Conservation (phyloP, 495 filamentous ascomycete species). For the Xylaria grammica region DNA sequence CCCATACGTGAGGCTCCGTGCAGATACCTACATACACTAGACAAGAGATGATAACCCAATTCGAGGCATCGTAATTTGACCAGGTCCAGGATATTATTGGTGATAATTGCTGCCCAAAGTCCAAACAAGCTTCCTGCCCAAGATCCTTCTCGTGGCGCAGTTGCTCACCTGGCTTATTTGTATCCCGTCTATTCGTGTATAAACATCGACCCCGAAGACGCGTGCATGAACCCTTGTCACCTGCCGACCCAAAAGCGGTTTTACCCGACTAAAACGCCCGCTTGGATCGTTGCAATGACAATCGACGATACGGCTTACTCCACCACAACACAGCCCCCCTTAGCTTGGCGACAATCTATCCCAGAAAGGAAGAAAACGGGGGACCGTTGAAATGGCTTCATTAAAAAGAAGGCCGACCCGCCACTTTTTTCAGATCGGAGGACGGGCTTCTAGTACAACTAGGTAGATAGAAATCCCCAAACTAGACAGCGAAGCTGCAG, state of each 20-base stretch:
- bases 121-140: not conserved
- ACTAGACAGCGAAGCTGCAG: not conserved
- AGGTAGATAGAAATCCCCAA: not conserved
- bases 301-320: constrained; percentile 4
- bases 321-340: not conserved
- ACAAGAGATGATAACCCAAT: no score
- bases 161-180: constrained; percentile 11
- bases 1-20: constrained; percentile 17
- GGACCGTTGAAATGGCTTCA: constrained; percentile 2
- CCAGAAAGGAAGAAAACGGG: not conserved
- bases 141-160: constrained; percentile 13
- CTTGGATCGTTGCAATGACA: constrained; percentile 1
- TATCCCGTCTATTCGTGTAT: not conserved
- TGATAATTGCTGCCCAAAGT: constrained; percentile 14
- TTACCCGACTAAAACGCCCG: constrained; percentile 2
- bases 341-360: not conserved
- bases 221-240: not conserved
- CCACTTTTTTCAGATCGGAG: not conserved
- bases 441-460: not conserved
- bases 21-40: no score
- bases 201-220: not conserved
- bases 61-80: no score
- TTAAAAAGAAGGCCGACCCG: constrained; percentile 2
- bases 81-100: not conserved
- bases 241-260: not conserved